Base-by-base conservation (phyloP, 495 filamentous ascomycete genomes). In the Annulohypoxylon moriforme region DNA sequence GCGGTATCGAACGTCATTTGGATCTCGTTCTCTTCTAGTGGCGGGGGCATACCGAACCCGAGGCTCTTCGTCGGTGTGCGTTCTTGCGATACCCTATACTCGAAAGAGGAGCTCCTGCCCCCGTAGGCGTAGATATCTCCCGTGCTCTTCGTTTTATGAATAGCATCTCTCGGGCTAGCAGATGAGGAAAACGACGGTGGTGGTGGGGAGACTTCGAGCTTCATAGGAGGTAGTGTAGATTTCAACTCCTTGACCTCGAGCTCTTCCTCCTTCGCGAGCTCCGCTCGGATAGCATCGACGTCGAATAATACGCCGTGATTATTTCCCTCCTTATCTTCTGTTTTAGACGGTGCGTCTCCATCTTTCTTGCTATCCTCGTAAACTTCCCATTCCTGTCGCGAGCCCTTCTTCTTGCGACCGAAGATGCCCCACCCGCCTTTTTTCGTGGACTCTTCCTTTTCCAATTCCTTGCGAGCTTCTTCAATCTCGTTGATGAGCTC, bases 401-500 rank as follows among this genome's bases (percentile, higher is more conserved):
- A 85, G 6, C 75, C 78, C 73, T 90, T 90, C 78, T 94, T 95
- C 58, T 89, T 92, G 29, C 89, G 86, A 68, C 90, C 90, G 81
- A 95, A 96, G 61, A 97, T 89, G 10, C 89, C 88, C 72, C 97
- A 98, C 11, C 78, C 68, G 1, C 80, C 75, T 64, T 80, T 84
- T 56, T 67, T 76, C 14, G 70, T 68, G 47, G 83, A 81, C 24
- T 85, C 83, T 61, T 86, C 85, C 69, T 87, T 87, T 76, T 97
- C 93, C 7, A 96, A 85, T 72, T 94, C 91, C 71, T 91, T 94
- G 18, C 96, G 87, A 10, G 95, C 96, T 76, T 97, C 94, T 71
- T 99, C 96, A 36, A 99, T 95, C 79, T 99, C 96, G 69, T 90
- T 93, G 76, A 99, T 97, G 52, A 99, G 85, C 78, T 99, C 95